Conservation (phyloP, 2,329 filamentous ascomycete species). For the Aureobasidium pullulans region DNA sequence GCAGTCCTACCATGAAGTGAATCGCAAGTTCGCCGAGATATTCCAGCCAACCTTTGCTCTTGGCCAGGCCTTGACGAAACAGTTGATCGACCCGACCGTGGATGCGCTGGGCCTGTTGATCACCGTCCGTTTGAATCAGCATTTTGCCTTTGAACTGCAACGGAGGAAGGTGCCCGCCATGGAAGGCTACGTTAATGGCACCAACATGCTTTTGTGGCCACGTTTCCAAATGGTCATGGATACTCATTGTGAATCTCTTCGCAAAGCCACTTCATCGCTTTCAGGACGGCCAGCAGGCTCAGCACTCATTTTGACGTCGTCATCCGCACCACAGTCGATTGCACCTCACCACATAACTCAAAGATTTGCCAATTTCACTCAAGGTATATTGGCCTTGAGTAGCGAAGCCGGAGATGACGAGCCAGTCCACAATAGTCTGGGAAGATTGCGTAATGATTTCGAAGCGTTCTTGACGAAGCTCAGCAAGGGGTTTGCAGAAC, state of each 20-base stretch:
- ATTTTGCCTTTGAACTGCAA: conserved; percentile 89
- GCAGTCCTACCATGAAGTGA: conserved; percentile 67
- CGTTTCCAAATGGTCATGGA: conserved; percentile 93
- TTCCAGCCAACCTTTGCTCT: conserved; percentile 86
- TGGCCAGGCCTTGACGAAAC: conserved; percentile 68
- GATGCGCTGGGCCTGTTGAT: conserved; percentile 83
- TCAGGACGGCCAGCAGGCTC: conserved; percentile 43
- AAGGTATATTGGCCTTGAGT: conserved; percentile 75
- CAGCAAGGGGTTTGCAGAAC: conserved; percentile 67
- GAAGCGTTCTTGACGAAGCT: conserved; percentile 75
- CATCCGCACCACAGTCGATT: conserved; percentile 57
- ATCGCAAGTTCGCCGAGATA: conserved; percentile 76
- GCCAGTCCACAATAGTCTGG: conserved; percentile 74
- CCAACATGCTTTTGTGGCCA: conserved; percentile 94
- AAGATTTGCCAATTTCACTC: conserved; percentile 86
- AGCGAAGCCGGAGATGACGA: conserved; percentile 92
- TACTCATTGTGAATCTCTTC: conserved; percentile 80
- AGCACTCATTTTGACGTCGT: conserved; percentile 49
- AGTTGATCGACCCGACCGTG: conserved; percentile 66
- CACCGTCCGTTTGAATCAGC: conserved; percentile 89
- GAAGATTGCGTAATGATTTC: conserved; percentile 69
- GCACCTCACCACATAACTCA: conserved; percentile 91
- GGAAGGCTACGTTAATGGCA: conserved; percentile 88
- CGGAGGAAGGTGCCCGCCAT: conserved; percentile 81
- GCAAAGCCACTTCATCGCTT: conserved; percentile 44